phyloP scores from a whole-genome alignment of 768 basidiomycete species.

The Pleurotus platypus region DNA sequence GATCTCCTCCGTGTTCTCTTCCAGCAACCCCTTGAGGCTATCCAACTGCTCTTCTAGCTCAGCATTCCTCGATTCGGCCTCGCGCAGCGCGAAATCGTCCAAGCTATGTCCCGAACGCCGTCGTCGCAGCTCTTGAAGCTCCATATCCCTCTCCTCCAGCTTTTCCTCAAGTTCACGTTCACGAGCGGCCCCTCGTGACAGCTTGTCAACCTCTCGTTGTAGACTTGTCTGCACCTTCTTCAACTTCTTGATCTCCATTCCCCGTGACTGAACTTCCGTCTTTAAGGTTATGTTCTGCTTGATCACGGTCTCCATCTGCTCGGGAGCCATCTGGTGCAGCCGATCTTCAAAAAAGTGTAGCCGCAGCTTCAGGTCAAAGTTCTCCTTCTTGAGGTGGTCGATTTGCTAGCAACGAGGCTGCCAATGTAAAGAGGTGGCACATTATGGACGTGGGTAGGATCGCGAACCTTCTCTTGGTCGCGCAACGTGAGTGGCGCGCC shows the following conservation, averaged over 20 bases:
- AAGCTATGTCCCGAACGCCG: constrained; percentile 33
- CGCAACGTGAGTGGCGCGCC: constrained; percentile 71
- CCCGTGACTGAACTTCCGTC: constrained; percentile 85
- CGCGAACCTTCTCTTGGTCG: constrained; percentile 91
- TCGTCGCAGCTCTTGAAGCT: constrained; percentile 63
- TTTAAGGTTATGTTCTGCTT: constrained; percentile 94
- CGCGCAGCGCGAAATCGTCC: constrained; percentile 51
- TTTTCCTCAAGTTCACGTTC: constrained; percentile 77
- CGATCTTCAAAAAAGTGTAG: constrained; percentile 95
- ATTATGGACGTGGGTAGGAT: background rate
- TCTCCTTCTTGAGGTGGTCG: constrained; percentile 94
- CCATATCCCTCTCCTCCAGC: constrained; percentile 69
- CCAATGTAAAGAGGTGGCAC: constrained; percentile 1
- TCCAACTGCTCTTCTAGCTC: constrained; percentile 76
- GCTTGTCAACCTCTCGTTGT: constrained; percentile 73
- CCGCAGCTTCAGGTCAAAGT: constrained; percentile 93
- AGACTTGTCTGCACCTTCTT: constrained; percentile 86
- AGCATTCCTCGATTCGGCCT: constrained; percentile 56
- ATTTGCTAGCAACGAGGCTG: constrained; percentile 61
- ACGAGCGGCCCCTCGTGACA: constrained; percentile 51
- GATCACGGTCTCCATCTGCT: constrained; percentile 87
- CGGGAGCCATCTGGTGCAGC: constrained; percentile 83
- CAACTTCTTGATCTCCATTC: constrained; percentile 88
- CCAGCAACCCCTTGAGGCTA: constrained; percentile 60
- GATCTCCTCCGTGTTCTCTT: constrained; percentile 85